A percentile compares a stretch with the other conserved stretches of the same genome.
Conservation (phyloP, 768 basidiomycete genomes). For the Sarcodon aspratus region DNA sequence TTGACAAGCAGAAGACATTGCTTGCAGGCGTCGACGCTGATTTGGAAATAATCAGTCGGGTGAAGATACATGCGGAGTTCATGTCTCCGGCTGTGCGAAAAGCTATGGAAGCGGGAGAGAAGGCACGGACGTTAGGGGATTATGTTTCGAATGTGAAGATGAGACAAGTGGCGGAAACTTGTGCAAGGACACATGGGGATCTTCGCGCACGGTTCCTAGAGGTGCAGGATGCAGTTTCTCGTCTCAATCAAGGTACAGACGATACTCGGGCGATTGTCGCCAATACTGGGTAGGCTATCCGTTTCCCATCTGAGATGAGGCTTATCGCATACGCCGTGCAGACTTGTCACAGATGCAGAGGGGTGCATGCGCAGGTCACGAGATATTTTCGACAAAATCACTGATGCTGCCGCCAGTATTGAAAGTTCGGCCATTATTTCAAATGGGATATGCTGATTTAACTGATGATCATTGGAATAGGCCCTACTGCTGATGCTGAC, state of each 20-base stretch:
- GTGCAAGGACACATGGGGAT: slow-evolving; percentile 59
- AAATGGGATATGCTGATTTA: slow-evolving; percentile 1
- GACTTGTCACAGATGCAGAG: slow-evolving; percentile 51
- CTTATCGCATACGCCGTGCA: slow-evolving; percentile 14
- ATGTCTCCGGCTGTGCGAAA: slow-evolving; percentile 54
- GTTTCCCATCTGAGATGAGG: neutral
- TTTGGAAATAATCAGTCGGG: slow-evolving; percentile 53
- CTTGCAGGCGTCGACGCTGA: slow-evolving; percentile 60
- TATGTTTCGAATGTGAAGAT: slow-evolving; percentile 75
- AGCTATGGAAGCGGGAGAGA: slow-evolving; percentile 63
- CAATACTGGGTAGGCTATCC: slow-evolving; percentile 30
- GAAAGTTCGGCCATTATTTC: slow-evolving; percentile 29
- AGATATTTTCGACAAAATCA: slow-evolving; percentile 45
- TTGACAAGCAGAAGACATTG: slow-evolving; percentile 53
- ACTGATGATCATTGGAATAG: slow-evolving; percentile 12
- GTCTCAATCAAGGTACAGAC: slow-evolving; percentile 48
- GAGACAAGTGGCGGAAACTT: slow-evolving; percentile 68
- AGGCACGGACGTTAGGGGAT: slow-evolving; percentile 60
- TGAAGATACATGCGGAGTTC: slow-evolving; percentile 67
- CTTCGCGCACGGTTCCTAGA: slow-evolving; percentile 41
- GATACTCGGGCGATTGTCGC: slow-evolving; percentile 39
- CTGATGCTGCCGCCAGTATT: slow-evolving; percentile 34
- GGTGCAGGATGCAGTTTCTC: slow-evolving; percentile 38
- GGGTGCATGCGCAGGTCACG: slow-evolving; percentile 42
- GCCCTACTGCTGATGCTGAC: slow-evolving; percentile 38